These are phyloP conservation scores for Fusarium nurragi DNA, from an alignment of 2,329 filamentous ascomycete species.

Conservation along the genomic window DNA sequence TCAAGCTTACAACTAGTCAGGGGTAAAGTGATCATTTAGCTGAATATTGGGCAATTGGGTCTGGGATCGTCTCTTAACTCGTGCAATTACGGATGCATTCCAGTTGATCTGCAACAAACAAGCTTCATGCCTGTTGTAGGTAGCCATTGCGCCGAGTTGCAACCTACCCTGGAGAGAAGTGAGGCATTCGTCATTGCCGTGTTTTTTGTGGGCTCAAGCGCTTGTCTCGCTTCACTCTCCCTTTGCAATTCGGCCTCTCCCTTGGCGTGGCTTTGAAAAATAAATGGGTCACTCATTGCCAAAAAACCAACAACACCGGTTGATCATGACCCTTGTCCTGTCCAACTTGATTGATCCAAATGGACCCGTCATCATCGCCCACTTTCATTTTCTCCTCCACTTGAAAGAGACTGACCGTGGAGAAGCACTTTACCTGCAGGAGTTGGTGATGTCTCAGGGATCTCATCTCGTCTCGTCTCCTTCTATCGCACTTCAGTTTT, in stretches of 20 bases:
- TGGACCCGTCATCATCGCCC: constrained; percentile 28
- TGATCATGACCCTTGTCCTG: constrained; percentile 8
- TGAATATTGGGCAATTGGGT: background rate
- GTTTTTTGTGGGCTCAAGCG: constrained; percentile 10
- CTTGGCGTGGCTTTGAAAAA: constrained; percentile 29
- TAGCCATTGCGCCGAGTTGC: background rate
- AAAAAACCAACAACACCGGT: background rate
- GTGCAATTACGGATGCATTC: constrained; percentile 16
- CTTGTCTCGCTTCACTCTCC: constrained; percentile 25
- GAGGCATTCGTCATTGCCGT: constrained; percentile 5
- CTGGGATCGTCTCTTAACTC: background rate
- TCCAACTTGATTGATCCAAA: constrained; percentile 24
- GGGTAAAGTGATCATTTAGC: background rate
- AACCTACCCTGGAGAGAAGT: constrained; percentile 18
- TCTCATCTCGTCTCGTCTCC: constrained; percentile 1
- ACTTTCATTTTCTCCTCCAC: constrained; percentile 30
- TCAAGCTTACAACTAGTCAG: constrained; percentile 12
- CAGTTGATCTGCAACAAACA: constrained; percentile 5
- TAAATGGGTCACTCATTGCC: background rate
- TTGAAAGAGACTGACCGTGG: constrained; percentile 7
- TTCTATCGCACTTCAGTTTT: background rate
- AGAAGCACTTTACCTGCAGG: constrained; percentile 37
- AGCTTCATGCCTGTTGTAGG: constrained; percentile 14
- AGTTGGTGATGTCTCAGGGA: constrained; percentile 6
- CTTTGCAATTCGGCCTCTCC: constrained; percentile 21